Percentiles rank a stretch among this genome's conserved stretches.
Evolutionary conservation across 2,329 filamentous ascomycete genomes (phyloP).

Genomic region (Neofusicoccum umdonicola): DNA sequence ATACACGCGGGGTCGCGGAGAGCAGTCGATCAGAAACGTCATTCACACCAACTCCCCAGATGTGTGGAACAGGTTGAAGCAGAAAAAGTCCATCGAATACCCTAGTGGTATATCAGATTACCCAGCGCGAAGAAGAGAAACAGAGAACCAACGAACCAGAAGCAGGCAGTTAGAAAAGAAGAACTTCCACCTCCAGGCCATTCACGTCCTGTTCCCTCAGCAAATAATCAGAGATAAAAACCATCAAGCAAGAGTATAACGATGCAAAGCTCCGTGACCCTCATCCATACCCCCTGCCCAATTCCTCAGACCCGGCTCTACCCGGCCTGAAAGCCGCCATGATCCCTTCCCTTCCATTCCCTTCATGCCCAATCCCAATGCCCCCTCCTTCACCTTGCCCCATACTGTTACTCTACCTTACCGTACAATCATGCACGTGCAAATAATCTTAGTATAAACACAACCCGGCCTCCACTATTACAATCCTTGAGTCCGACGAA

Average conservation of each 20-base stretch:
- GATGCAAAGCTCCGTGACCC: not conserved
- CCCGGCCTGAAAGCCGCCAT: not conserved
- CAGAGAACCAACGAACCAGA: not conserved
- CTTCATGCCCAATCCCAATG: not conserved
- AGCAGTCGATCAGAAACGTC: too few relatives aligned
- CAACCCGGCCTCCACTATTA: slow-evolving; percentile 4
- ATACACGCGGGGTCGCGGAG: too few relatives aligned
- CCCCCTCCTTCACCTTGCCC: not conserved
- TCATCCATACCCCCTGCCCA: not conserved
- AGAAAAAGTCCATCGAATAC: not conserved
- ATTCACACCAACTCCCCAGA: too few relatives aligned
- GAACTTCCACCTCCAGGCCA: not conserved
- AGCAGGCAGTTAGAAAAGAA: not conserved
- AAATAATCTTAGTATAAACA: not conserved
- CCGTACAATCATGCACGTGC: not conserved
- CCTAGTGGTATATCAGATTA: slow-evolving; percentile 10
- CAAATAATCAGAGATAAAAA: not conserved
- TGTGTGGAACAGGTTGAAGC: too few relatives aligned
- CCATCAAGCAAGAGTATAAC: not conserved
- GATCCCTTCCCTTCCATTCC: not conserved
- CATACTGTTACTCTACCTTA: not conserved
- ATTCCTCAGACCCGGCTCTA: not conserved
- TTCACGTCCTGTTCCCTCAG: not conserved
- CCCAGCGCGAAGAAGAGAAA: not conserved
- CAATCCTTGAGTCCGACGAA: slow-evolving; percentile 6